These are phyloP conservation scores for Monosporascus sp. DNA, from an alignment of 2,329 filamentous ascomycete genomes.

Conservation along the genomic window DNA sequence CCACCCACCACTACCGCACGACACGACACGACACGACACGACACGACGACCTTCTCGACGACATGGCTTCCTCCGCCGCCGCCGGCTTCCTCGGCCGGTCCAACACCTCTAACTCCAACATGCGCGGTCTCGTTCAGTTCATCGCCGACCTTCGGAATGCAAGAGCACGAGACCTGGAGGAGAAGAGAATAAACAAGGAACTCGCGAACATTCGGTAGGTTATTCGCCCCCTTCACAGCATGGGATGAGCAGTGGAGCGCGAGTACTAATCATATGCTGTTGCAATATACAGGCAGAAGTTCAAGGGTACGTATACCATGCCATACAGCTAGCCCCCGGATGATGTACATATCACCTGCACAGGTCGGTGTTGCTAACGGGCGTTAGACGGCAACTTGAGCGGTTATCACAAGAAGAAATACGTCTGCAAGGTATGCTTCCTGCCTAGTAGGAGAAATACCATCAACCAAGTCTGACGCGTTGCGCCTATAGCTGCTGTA, in stretches of 20 bases:
- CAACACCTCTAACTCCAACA: conserved; percentile 60
- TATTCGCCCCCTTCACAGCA: neutral
- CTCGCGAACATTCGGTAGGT: conserved; percentile 85
- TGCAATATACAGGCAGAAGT: conserved; percentile 66
- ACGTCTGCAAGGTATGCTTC: conserved; percentile 80
- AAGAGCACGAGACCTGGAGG: conserved; percentile 88
- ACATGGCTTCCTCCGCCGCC: conserved; percentile 49
- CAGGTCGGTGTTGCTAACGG: conserved; percentile 17
- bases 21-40: too few relatives aligned
- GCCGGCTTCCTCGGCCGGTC: conserved; percentile 62
- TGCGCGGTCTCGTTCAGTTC: conserved; percentile 90
- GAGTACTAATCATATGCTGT: conserved; percentile 8
- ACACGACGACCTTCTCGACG: conserved; percentile 14
- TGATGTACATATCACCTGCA: neutral
- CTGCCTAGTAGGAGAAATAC: neutral
- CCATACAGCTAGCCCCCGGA: neutral
- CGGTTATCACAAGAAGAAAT: conserved; percentile 99
- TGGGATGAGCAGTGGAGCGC: neutral
- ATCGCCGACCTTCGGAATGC: conserved; percentile 96
- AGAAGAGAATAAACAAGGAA: conserved; percentile 99
- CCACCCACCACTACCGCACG: neutral
- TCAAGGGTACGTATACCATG: conserved; percentile 59
- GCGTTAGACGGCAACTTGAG: conserved; percentile 74
- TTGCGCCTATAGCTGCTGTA: conserved; percentile 67
- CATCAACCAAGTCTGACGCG: conserved; percentile 16